Evolutionary conservation across 1,139 yeast species (phyloP).

Genomic region (Nakaseomyces nivariensis): DNA sequence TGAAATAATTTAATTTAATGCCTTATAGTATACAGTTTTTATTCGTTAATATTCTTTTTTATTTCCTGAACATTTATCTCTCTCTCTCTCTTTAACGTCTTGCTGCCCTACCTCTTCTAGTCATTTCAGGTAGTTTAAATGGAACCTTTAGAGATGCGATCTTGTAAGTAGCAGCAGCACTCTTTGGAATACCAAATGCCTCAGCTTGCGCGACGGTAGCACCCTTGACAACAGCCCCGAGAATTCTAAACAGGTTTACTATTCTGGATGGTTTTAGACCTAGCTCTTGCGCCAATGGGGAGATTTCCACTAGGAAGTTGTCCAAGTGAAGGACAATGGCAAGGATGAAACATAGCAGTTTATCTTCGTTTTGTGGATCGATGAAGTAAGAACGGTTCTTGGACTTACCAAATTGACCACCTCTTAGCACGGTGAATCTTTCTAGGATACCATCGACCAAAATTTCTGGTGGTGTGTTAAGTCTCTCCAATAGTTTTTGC

Average conservation of each 20-base stretch:
- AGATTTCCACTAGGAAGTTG: conserved; percentile 61
- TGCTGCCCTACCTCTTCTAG: conserved; percentile 50
- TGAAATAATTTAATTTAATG: no score
- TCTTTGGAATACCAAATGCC: conserved; percentile 66
- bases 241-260: conserved; percentile 57
- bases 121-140: conserved; percentile 76
- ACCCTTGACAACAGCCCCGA: conserved; percentile 73
- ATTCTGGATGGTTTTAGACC: conserved; percentile 72
- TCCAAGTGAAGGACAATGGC: conserved; percentile 68
- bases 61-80: no score
- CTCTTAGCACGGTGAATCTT: conserved; percentile 56
- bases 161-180: conserved; percentile 57
- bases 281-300: conserved; percentile 78
- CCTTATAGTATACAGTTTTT: no score
- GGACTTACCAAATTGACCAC: conserved; percentile 61
- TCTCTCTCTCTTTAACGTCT: conserved; percentile 9
- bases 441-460: conserved; percentile 65
- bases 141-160: conserved; percentile 83
- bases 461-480: conserved; percentile 61
- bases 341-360: conserved; percentile 67
- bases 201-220: conserved; percentile 77
- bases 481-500: conserved; percentile 47
- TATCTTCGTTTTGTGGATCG: conserved; percentile 84
- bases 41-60: no score
- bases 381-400: conserved; percentile 64